These are phyloP conservation scores for Pythium oligandrum DNA, from an alignment of 352 stramenopile species.

Conservation along the genomic window DNA sequence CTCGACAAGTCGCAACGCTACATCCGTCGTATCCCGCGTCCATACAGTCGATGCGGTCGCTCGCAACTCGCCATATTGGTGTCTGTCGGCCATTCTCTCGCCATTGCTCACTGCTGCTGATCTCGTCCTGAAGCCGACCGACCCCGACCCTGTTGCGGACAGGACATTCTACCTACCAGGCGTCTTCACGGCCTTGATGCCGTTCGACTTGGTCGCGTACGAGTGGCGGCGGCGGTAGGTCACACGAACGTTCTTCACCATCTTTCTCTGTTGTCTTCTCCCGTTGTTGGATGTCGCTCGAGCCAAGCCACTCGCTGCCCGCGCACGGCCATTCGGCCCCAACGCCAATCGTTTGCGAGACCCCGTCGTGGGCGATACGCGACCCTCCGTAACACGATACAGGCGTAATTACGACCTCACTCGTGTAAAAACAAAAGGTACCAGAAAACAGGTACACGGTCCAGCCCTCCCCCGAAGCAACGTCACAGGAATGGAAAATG, in stretches of 20 bases:
- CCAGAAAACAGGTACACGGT: no score
- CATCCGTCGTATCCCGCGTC: no score
- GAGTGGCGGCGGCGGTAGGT: slow-evolving; percentile 95
- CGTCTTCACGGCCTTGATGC: slow-evolving; percentile 93
- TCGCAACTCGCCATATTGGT: no score
- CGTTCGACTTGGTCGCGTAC: slow-evolving; percentile 96
- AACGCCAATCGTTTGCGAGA: slow-evolving; percentile 23
- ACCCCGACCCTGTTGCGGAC: no score
- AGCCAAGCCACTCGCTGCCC: slow-evolving; percentile 8
- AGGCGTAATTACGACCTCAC: slow-evolving; percentile 3
- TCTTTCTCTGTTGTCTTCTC: slow-evolving; percentile 73
- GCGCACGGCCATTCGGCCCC: slow-evolving; percentile 10
- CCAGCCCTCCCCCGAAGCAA: no score
- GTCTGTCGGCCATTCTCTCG: no score
- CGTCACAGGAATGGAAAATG: no score
- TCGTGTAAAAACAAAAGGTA: no score
- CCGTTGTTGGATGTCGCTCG: slow-evolving; percentile 51
- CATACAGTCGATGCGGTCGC: no score
- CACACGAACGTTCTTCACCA: slow-evolving; percentile 94
- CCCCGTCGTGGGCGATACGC: slow-evolving; percentile 4
- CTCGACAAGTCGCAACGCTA: no score
- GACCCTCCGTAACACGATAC: slow-evolving; percentile 2
- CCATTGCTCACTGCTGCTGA: no score
- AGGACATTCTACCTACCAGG: slow-evolving; percentile 74
- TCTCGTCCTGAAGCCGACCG: no score